Conservation (phyloP, 176 grass and related monocot species). For the Phoenix dactylifera region DNA sequence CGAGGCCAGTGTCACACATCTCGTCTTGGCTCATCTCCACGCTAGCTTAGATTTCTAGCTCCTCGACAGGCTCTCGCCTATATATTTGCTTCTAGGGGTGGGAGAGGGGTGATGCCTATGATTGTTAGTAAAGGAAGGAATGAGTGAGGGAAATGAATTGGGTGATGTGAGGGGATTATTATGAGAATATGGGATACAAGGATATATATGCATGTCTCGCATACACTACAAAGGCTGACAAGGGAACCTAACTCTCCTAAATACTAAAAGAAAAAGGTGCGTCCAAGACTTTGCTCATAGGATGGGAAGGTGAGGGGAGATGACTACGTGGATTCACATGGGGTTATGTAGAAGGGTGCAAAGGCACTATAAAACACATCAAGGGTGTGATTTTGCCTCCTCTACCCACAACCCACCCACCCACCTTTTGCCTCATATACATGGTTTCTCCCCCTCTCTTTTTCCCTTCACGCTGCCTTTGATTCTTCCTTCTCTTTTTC, state of each 20-base stretch:
- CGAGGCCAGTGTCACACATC: constrained; percentile 48
- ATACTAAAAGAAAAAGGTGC: background rate
- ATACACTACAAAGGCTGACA: constrained; percentile 19
- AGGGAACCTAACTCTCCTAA: constrained; percentile 6
- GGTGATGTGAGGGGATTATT: background rate
- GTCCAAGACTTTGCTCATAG: background rate
- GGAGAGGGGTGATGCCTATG: constrained; percentile 1
- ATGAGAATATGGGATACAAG: constrained; percentile 6
- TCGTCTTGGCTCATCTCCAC: constrained; percentile 47
- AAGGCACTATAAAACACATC: constrained; percentile 33
- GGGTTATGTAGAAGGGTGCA: background rate
- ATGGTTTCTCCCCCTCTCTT: background rate
- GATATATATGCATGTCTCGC: background rate
- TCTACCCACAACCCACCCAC: constrained; percentile 30
- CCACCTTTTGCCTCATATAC: constrained; percentile 30
- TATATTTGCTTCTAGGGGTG: background rate
- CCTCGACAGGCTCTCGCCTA: background rate
- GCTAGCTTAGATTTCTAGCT: constrained; percentile 5
- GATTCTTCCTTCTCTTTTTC: no score
- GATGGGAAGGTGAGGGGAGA: background rate
- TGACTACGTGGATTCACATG: constrained; percentile 5
- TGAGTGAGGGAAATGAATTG: background rate
- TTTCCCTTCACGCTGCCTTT: no score
- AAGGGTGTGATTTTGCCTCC: constrained; percentile 32
- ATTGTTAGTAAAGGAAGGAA: constrained; percentile 11